A percentile compares a stretch with the other conserved stretches of the same genome.
These are phyloP conservation scores for Syzygium malaccense DNA, from an alignment of 441 rosid species.

Conservation along the genomic window DNA sequence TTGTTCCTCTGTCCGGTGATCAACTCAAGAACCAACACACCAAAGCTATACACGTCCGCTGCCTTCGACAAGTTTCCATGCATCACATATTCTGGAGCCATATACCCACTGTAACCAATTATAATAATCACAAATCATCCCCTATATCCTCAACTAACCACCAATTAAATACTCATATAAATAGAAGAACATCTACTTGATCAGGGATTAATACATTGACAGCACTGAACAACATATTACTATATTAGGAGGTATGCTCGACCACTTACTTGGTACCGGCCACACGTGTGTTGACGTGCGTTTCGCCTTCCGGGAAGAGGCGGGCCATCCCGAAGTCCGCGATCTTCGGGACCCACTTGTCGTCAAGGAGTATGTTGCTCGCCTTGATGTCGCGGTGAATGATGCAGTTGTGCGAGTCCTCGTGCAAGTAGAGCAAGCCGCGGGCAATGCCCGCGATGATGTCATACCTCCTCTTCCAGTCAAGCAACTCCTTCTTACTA, in stretches of 20 bases:
- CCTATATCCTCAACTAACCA: background rate
- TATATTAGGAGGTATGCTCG: background rate
- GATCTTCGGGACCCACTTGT: slow-evolving; percentile 91
- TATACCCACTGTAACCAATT: slow-evolving; percentile 55
- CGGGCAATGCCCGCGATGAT: slow-evolving; percentile 70
- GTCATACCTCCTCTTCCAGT: slow-evolving; percentile 73
- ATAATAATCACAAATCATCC: background rate
- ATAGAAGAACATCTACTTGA: background rate
- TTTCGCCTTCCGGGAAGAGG: slow-evolving; percentile 81
- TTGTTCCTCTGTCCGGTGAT: slow-evolving; percentile 74
- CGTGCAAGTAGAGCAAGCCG: slow-evolving; percentile 86
- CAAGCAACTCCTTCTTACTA: slow-evolving; percentile 33
- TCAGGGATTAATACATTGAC: background rate
- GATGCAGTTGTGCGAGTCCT: slow-evolving; percentile 69
- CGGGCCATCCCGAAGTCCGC: slow-evolving; percentile 99
- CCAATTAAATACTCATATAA: background rate
- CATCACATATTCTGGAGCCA: slow-evolving; percentile 97
- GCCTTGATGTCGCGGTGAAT: slow-evolving; percentile 95
- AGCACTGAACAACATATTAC: background rate
- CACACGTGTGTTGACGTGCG: slow-evolving; percentile 81
- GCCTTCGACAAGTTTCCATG: slow-evolving; percentile 64
- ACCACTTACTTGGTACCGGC: slow-evolving; percentile 87
- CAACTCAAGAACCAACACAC: slow-evolving; percentile 81
- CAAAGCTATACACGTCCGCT: slow-evolving; percentile 92
- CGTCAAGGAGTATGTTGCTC: slow-evolving; percentile 83